phyloP scores from a whole-genome alignment of 2,329 filamentous ascomycete species.

The Fusarium chaquense region DNA sequence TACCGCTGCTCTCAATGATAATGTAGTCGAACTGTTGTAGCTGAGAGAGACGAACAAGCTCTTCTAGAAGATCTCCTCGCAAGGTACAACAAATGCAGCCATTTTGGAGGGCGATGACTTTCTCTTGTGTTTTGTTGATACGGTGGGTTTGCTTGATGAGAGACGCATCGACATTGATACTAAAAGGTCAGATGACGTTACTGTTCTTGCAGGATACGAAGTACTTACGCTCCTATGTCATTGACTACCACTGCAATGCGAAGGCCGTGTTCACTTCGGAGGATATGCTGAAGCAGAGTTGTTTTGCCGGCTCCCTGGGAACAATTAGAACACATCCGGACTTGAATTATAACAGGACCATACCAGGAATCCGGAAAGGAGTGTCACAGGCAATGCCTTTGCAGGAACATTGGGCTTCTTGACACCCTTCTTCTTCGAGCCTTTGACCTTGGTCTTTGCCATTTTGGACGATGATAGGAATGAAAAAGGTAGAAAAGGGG shows the following conservation, averaged over 20 bases:
- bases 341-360: accelerated
- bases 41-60: slow-evolving; percentile 73
- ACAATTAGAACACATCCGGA: accelerated
- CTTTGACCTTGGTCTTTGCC: slow-evolving; percentile 32
- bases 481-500: no score
- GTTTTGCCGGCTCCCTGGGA: slow-evolving; percentile 76
- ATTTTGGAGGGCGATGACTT: slow-evolving; percentile 76
- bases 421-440: slow-evolving; percentile 22
- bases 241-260: slow-evolving; percentile 80
- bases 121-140: slow-evolving; percentile 70
- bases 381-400: slow-evolving; percentile 51
- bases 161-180: slow-evolving; percentile 74
- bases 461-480: slow-evolving; percentile 17
- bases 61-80: slow-evolving; percentile 76
- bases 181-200: slow-evolving; percentile 37
- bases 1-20: slow-evolving; percentile 77
- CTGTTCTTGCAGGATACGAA: accelerated
- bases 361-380: slow-evolving; percentile 54
- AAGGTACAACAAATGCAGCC: slow-evolving; percentile 83
- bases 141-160: slow-evolving; percentile 68
- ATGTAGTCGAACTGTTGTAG: slow-evolving; percentile 76
- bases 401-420: slow-evolving; percentile 31
- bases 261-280: slow-evolving; percentile 74
- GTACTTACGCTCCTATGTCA: slow-evolving; percentile 71
- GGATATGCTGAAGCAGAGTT: slow-evolving; percentile 75